These are phyloP conservation scores for Teunomyces barrocoloradensis DNA, from an alignment of 805 yeast genomes.

Conservation along the genomic window DNA sequence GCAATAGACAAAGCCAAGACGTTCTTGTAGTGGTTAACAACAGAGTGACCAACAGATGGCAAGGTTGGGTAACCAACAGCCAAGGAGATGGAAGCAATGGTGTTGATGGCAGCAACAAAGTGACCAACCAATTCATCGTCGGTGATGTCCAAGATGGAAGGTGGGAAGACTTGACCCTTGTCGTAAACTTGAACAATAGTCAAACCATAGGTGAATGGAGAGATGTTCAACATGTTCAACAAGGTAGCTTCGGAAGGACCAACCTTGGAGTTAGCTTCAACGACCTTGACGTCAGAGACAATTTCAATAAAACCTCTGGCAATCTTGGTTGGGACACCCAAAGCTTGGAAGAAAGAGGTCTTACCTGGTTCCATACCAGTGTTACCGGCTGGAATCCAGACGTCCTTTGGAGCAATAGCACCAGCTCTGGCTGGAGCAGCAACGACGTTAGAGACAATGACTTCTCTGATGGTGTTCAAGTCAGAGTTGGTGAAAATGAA, in stretches of 20 bases:
- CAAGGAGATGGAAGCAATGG: slow-evolving; percentile 94
- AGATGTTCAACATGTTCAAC: slow-evolving; percentile 98
- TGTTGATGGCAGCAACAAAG: slow-evolving; percentile 88
- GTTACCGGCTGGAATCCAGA: slow-evolving; percentile 98
- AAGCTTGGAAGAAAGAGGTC: slow-evolving; percentile 99
- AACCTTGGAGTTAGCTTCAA: slow-evolving; percentile 79
- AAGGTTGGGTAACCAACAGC: slow-evolving; percentile 99
- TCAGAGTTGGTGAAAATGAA: slow-evolving; percentile 98
- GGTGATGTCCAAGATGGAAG: slow-evolving; percentile 95
- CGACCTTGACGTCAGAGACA: slow-evolving; percentile 94
- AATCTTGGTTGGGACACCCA: slow-evolving; percentile 99
- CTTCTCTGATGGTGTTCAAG: slow-evolving; percentile 89
- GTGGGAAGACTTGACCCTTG: slow-evolving; percentile 97
- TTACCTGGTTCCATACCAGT: slow-evolving; percentile 99
- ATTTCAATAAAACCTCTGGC: slow-evolving; percentile 99
- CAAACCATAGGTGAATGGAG: slow-evolving; percentile 99
- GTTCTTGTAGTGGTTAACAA: slow-evolving; percentile 99
- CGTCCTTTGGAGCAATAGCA: slow-evolving; percentile 98
- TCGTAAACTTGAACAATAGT: slow-evolving; percentile 95
- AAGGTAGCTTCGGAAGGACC: slow-evolving; percentile 99
- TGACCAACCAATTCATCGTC: slow-evolving; percentile 92
- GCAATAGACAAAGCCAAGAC: slow-evolving; percentile 96
- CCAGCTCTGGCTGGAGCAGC: slow-evolving; percentile 99
- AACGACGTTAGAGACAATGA: slow-evolving; percentile 85
- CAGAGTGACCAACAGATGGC: slow-evolving; percentile 98